phyloP scores from a whole-genome alignment of 768 basidiomycete species.

The Suillus luteus region DNA sequence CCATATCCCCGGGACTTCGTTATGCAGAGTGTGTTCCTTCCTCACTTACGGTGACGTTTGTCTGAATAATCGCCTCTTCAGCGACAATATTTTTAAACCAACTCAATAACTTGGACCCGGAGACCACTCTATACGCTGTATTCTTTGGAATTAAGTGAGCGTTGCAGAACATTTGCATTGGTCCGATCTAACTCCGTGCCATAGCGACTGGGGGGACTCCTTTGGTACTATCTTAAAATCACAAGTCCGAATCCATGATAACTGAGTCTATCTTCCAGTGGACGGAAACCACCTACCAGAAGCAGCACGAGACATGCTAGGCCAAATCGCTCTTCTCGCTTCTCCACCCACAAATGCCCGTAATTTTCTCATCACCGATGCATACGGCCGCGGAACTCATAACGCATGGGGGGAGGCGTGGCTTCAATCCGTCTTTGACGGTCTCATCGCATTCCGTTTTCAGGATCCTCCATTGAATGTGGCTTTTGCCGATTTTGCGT shows the following conservation, averaged over 20 bases:
- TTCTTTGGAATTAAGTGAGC: conserved; percentile 60
- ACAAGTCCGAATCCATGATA: not conserved
- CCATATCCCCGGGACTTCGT: conserved; percentile 49
- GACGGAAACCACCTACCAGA: conserved; percentile 50
- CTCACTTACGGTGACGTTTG: not conserved
- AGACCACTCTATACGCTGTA: conserved; percentile 49
- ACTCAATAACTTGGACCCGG: conserved; percentile 43
- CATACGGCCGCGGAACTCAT: conserved; percentile 48
- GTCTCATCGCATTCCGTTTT: conserved; percentile 38
- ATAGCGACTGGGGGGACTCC: conserved; percentile 47
- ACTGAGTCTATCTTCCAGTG: conserved; percentile 24
- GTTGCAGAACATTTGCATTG: not conserved
- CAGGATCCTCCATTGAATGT: conserved; percentile 37
- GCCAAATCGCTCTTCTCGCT: conserved; percentile 48
- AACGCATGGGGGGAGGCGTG: conserved; percentile 46
- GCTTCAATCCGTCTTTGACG: conserved; percentile 47
- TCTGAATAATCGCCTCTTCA: conserved; percentile 19
- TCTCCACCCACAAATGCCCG: conserved; percentile 51
- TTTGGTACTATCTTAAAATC: conserved; percentile 31
- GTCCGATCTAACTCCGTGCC: conserved; percentile 7
- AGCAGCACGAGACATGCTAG: conserved; percentile 45
- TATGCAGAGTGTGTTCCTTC: conserved; percentile 39
- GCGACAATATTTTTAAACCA: conserved; percentile 48
- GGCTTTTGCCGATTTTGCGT: conserved; percentile 49
- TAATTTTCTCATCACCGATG: conserved; percentile 51